Percentiles rank a stretch among this genome's conserved stretches.
Evolutionary conservation across 2,329 filamentous ascomycete species (phyloP).

Genomic region (Apiospora phragmitis): DNA sequence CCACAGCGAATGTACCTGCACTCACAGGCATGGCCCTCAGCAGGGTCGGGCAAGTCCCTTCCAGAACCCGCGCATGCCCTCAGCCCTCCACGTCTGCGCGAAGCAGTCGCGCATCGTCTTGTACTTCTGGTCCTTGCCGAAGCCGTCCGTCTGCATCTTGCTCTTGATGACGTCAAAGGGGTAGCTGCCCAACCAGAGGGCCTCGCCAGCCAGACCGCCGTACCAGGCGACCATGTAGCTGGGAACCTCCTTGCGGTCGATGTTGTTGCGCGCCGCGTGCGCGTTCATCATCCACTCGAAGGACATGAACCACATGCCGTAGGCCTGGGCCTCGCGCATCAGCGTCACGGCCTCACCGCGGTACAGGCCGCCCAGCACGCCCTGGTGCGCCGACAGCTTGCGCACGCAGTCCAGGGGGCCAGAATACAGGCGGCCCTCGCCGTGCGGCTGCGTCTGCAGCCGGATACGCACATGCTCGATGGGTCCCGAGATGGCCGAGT

Average conservation of each 20-base stretch:
- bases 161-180: constrained; percentile 98
- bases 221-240: constrained; percentile 87
- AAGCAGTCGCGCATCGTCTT: constrained; percentile 88
- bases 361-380: constrained; percentile 74
- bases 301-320: constrained; percentile 91
- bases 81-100: constrained; percentile 72
- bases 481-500: constrained; percentile 82
- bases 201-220: constrained; percentile 91
- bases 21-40: constrained; percentile 96
- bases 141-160: constrained; percentile 98
- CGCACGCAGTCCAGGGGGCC: constrained; percentile 90
- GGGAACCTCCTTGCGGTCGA: constrained; percentile 76
- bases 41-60: constrained; percentile 86
- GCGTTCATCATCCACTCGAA: constrained; percentile 97
- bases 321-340: constrained; percentile 87
- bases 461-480: constrained; percentile 98
- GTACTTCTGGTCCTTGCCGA: constrained; percentile 71
- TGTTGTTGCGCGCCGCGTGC: constrained; percentile 75
- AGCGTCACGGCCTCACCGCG: constrained; percentile 85
- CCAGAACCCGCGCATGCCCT: constrained; percentile 88
- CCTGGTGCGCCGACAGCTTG: constrained; percentile 71
- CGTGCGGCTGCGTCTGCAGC: constrained; percentile 94
- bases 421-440: constrained; percentile 71
- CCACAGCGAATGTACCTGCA: constrained; percentile 94
- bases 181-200: constrained; percentile 89